Evolutionary conservation across 2,329 filamentous ascomycete genomes (phyloP), one percentile per base, ranked within the genome.

Genomic region (Fusarium odoratissimum): DNA sequence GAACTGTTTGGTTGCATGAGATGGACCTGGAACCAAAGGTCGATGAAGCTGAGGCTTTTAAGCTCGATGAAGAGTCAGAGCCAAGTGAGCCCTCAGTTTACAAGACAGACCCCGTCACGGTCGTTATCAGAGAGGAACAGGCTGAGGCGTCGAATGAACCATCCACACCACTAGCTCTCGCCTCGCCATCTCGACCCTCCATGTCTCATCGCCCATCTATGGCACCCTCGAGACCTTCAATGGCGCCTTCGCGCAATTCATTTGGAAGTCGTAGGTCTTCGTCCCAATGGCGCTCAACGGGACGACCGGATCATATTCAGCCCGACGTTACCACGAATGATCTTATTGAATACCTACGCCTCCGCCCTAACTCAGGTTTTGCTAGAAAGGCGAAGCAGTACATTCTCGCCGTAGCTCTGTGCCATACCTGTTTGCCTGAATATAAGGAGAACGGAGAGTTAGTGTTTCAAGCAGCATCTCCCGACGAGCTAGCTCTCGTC

Each of bases 391-490:
- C 92, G 2, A 92, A 91, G 67, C 91, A 97, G 78, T 96, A 97
- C 74, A 88, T 98, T 8, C 85, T 98, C 7, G 92, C 92, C 1
- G 88, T 98, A 76, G 94, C 95, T 1, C 84, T 98, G 3, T 98
- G 95, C 75, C 95, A 98, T 79, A 97, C 95, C 2, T 97, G 95
- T 79, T 85, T 97, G 30, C 95, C 95, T 0, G 95, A 98, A 79
- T 85, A 91, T 48, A 89, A 78, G 30, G 87, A 79, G 13, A 87
- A 92, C 75, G 94, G 92, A 8, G 84, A 90, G 41, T 87, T 93
- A n/a, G 89, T 91, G 12, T 98, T 93, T 77, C 95, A 97, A 82
- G 93, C 95, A 21, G 92, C 95, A 1, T 97, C 95, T 0, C 95
- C 95, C 0, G 95, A 98, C 79, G 95, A 98, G 79, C 84, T 97